A percentile compares a stretch with the other conserved stretches of the same genome.
These are phyloP conservation scores for Hemileccinum rubropunctum DNA, from an alignment of 768 basidiomycete species.

Conservation along the genomic window DNA sequence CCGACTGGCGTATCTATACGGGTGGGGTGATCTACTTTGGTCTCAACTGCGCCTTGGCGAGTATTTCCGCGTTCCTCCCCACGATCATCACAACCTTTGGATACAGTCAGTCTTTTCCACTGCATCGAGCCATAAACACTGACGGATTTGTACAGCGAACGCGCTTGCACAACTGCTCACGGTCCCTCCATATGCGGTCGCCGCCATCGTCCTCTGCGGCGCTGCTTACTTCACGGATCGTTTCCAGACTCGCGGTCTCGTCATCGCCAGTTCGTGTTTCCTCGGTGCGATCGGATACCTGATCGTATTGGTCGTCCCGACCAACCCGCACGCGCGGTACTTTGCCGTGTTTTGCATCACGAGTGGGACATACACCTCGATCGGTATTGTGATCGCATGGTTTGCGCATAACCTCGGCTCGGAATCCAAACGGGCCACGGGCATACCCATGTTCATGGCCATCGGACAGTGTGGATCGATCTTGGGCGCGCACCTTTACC, in stretches of 20 bases:
- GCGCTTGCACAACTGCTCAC: conserved; percentile 71
- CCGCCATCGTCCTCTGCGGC: conserved; percentile 57
- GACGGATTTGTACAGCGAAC: conserved; percentile 40
- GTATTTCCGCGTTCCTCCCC: conserved; percentile 79
- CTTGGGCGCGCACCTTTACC: conserved; percentile 74
- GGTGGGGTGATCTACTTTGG: conserved; percentile 79
- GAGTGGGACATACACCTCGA: conserved; percentile 72
- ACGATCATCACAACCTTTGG: conserved; percentile 77
- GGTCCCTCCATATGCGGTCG: conserved; percentile 78
- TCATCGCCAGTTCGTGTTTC: conserved; percentile 29
- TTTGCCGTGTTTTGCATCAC: conserved; percentile 79
- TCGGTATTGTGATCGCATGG: conserved; percentile 76
- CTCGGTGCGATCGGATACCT: conserved; percentile 50
- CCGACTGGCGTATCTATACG: conserved; percentile 68
- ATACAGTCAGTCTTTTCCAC: conserved; percentile 48
- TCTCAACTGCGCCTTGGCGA: conserved; percentile 72
- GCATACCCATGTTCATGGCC: conserved; percentile 76
- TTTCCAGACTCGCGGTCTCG: conserved; percentile 55
- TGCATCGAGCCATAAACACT: background rate
- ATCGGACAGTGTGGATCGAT: conserved; percentile 78
- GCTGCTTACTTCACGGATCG: conserved; percentile 66
- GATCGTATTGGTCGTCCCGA: conserved; percentile 51
- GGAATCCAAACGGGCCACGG: conserved; percentile 73
- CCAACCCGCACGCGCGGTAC: conserved; percentile 63
- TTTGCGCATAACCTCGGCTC: conserved; percentile 77